These are phyloP conservation scores for Hypoxylon cercidicola DNA, from an alignment of 495 filamentous ascomycete species.

Conservation along the genomic window DNA sequence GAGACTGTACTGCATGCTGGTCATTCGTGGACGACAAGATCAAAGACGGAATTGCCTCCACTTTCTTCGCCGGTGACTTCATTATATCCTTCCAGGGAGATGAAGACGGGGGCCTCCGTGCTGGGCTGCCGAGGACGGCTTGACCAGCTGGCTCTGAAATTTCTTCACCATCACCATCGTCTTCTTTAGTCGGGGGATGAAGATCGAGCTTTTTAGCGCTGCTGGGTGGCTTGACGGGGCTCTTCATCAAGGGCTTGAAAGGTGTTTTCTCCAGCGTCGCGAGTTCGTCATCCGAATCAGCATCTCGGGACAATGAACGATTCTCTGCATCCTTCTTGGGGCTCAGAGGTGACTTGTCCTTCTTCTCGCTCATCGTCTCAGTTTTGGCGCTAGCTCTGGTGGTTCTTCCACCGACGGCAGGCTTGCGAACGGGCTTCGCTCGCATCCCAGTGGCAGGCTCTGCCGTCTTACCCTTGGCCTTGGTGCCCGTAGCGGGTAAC, in stretches of 20 bases:
- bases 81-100: slow-evolving; percentile 61
- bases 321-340: slow-evolving; percentile 68
- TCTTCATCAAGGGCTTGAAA: slow-evolving; percentile 59
- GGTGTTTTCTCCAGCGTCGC: slow-evolving; percentile 61
- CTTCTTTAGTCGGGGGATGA: slow-evolving; percentile 35
- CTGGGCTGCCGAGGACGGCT: slow-evolving; percentile 57
- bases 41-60: slow-evolving; percentile 58
- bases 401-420: slow-evolving; percentile 36
- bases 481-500: slow-evolving; percentile 42
- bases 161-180: slow-evolving; percentile 27
- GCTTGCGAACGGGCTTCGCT: slow-evolving; percentile 56
- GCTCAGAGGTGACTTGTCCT: slow-evolving; percentile 56
- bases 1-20: slow-evolving; percentile 31
- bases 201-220: slow-evolving; percentile 45
- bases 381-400: slow-evolving; percentile 42
- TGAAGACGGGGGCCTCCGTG: slow-evolving; percentile 55
- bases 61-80: slow-evolving; percentile 60
- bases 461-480: slow-evolving; percentile 41
- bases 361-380: slow-evolving; percentile 24
- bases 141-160: slow-evolving; percentile 31
- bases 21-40: slow-evolving; percentile 55
- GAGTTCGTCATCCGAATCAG: slow-evolving; percentile 63
- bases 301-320: slow-evolving; percentile 46
- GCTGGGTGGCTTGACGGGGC: slow-evolving; percentile 54
- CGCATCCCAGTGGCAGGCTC: slow-evolving; percentile 52